Base-by-base conservation (phyloP, 306 rosid species). In the Crotalaria pallida region DNA sequence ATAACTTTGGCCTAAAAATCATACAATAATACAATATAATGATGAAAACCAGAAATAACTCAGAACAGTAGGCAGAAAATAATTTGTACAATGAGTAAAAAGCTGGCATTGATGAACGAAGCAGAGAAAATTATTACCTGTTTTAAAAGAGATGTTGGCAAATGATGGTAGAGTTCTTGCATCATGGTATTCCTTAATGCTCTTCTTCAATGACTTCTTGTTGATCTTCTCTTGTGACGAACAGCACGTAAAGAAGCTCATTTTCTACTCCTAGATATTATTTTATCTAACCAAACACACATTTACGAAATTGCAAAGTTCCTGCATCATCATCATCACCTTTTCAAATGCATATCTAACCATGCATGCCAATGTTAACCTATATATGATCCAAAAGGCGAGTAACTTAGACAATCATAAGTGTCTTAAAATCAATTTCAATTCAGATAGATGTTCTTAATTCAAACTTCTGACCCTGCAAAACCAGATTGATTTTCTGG, bases 201-300 rank as follows among this genome's bases (percentile, higher is more conserved):
- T 78, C 76, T 83, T 87, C 78, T 74, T 80, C 66, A 82, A 74
- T 6, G 96, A 71, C 69, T 33, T 81, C 69, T 85, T 77, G 18
- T 44, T 73, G 71, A 16, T 29, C 68, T 68, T 81, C 49, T 81
- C 80, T 51, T 85, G 77, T 5, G 92, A 87, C 77, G 74, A 59
- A 33, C 96, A 88, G 73, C 92, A 93, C 10, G 82, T 33, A 75
- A 90, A 88, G 85, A 93, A 93, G 41, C 77, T 84, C 97, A 93
- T 93, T 73, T 71, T 90, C 75, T 48, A 33, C 61, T 13, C 58
- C 77, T 49, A 41, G 36, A 43, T 56, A 78, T 76, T 56, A 78
- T 76, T 49, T 69, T 65, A 80, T 27, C 56, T 13, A 5, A 74
- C 49, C 82, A 50, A 71, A 72, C 10, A 81, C 65, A 36, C 85